Evolutionary conservation across 176 grass and related monocot genomes (phyloP).

Genomic region (Juncus effusus): DNA sequence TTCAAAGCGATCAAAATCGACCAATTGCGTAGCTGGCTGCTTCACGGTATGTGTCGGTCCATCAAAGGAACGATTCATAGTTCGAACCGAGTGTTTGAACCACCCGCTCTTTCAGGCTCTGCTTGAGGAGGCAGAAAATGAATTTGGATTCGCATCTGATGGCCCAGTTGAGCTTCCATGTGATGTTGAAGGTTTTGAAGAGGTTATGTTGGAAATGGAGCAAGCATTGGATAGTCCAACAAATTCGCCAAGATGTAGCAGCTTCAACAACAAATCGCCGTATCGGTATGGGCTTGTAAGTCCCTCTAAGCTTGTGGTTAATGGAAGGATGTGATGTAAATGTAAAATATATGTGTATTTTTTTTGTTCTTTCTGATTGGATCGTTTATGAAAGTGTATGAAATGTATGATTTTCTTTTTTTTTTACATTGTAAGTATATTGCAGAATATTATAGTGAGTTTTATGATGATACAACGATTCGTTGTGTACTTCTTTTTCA

Average conservation of each 20-base stretch:
- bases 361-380: background rate
- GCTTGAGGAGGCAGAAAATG: conserved; percentile 22
- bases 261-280: background rate
- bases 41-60: conserved; percentile 36
- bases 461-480: too few species aligned
- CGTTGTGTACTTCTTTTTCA: too few species aligned
- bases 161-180: conserved; percentile 31
- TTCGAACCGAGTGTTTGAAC: conserved; percentile 30
- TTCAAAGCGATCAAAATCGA: background rate
- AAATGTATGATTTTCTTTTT: background rate
- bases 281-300: conserved; percentile 23
- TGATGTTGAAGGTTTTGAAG: conserved; percentile 20
- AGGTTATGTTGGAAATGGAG: conserved; percentile 36
- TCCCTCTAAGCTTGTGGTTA: background rate
- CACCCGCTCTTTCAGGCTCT: conserved; percentile 39
- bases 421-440: background rate
- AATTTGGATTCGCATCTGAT: background rate
- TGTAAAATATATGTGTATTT: conserved; percentile 6
- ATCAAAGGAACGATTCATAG: conserved; percentile 26
- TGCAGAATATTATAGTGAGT: too few species aligned
- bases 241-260: conserved; percentile 2
- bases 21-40: conserved; percentile 7
- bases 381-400: background rate
- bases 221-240: background rate
- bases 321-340: background rate